Evolutionary conservation across 2,329 filamentous ascomycete genomes (phyloP), one percentile per base, ranked within the genome.

Genomic region (Teratosphaeriaceae sp.): DNA sequence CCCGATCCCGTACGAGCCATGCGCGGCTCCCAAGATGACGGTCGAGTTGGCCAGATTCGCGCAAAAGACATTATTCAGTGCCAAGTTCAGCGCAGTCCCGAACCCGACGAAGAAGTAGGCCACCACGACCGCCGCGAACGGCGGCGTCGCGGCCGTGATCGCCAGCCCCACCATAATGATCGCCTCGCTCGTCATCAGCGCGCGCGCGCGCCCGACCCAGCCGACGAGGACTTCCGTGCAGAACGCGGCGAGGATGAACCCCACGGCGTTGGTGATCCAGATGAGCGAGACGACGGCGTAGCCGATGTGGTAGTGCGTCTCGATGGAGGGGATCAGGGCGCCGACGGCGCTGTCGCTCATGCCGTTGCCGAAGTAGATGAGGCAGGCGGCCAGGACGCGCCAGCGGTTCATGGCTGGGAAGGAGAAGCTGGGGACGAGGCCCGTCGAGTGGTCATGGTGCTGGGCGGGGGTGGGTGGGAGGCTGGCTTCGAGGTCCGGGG

Each of bases 231-330:
- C 63, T 55, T 88, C 82, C n/a, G 83, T 75, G 48, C 83, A 71
- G 27, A 82, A 76, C 1, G 86, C 86, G 1, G 84, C 82, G 11
- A 74, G 62, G 56, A 94, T 80, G 66, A 88, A 94, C 4, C 44
- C 44, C 3, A 82, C 51, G 0, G 87, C 85, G 53, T 85, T 85
- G 34, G 82, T 78, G 22, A 92, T 76, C 67, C 92, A 94, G 56
- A 94, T 85, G 27, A 90, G 69, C 2, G 87, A 90, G 2, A 92
- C 84, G 7, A 87, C 65, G 2, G 80, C 83, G 60, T 92, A 90
- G 31, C 82, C 82, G 43, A 92, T 86, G 45, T 72, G 52, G 58
- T 90, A 94, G 55, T 84, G 78, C 61, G 67, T 71, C 60, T 90
- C 84, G 63, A 94, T 84, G 57, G 88, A 88, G 0, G 87, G 86